A percentile compares a stretch with the other conserved stretches of the same genome.
Evolutionary conservation across 805 yeast species (phyloP).

Genomic region (Cyberlindnera petersonii): DNA sequence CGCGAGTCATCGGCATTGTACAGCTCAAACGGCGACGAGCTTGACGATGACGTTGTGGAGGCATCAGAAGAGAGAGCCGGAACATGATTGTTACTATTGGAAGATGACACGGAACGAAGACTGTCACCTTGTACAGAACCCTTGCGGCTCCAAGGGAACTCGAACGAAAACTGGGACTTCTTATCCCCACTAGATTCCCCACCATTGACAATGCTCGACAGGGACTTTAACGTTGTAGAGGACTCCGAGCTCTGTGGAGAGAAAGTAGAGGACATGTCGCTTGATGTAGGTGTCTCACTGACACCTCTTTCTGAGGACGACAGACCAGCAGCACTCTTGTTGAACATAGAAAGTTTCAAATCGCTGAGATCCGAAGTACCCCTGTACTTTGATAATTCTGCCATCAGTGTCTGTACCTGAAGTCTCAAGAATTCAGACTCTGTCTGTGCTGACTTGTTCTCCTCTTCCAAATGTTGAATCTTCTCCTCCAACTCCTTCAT

Average conservation of each 20-base stretch:
- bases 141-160: constrained; percentile 49
- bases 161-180: constrained; percentile 41
- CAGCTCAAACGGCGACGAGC: constrained; percentile 29
- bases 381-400: constrained; percentile 63
- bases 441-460: constrained; percentile 59
- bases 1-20: constrained; percentile 23
- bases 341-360: constrained; percentile 24
- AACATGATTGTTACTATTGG: constrained; percentile 7
- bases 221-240: constrained; percentile 8
- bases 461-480: constrained; percentile 67
- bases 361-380: constrained; percentile 30
- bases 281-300: constrained; percentile 8
- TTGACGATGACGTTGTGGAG: constrained; percentile 26
- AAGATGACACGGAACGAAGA: constrained; percentile 6
- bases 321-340: not conserved
- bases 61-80: constrained; percentile 28
- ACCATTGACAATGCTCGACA: constrained; percentile 3
- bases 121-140: constrained; percentile 9
- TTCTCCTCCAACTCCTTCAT: constrained; percentile 82
- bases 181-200: constrained; percentile 5
- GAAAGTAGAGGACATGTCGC: constrained; percentile 17
- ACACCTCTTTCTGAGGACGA: too few relatives aligned
- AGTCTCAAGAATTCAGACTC: constrained; percentile 71
- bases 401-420: constrained; percentile 71
- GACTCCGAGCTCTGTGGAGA: constrained; percentile 19